Conservation (phyloP, 1,139 yeast genomes). For the Hansenula lynferdii region DNA sequence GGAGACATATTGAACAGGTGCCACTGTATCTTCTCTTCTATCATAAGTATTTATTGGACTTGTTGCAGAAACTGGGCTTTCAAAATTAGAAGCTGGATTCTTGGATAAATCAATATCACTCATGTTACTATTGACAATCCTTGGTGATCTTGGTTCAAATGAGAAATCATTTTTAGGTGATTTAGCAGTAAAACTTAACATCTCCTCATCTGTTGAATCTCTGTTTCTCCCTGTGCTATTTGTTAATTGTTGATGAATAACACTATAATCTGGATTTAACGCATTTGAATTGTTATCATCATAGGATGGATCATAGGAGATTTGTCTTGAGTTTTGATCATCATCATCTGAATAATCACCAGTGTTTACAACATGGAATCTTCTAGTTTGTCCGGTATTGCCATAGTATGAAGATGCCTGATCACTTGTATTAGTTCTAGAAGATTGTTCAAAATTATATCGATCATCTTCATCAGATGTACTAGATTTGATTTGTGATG, state of each 20-base stretch:
- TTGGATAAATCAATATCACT: constrained; percentile 2
- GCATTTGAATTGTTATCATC: constrained; percentile 6
- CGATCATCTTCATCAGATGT: not conserved
- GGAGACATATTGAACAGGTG: constrained; percentile 36
- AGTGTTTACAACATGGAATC: constrained; percentile 20
- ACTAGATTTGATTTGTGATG: not conserved
- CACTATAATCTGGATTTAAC: constrained; percentile 7
- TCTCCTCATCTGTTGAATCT: constrained; percentile 17
- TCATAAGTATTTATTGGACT: constrained; percentile 23
- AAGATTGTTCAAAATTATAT: not conserved
- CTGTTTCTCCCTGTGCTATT: constrained; percentile 8
- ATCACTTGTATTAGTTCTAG: constrained; percentile 1
- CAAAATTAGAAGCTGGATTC: not conserved
- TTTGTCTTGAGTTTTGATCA: constrained; percentile 1
- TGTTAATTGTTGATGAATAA: constrained; percentile 11
- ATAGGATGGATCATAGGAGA: constrained; percentile 5
- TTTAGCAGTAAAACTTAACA: constrained; percentile 26
- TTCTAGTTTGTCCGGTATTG: constrained; percentile 1
- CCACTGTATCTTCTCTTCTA: constrained; percentile 47
- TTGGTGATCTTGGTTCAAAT: constrained; percentile 6
- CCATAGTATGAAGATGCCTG: constrained; percentile 1
- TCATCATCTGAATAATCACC: constrained; percentile 17
- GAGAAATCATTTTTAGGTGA: constrained; percentile 25
- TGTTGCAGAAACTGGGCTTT: not conserved
- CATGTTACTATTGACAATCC: not conserved